Conservation (phyloP, 768 basidiomycete species). For the Gyrodon lividus region DNA sequence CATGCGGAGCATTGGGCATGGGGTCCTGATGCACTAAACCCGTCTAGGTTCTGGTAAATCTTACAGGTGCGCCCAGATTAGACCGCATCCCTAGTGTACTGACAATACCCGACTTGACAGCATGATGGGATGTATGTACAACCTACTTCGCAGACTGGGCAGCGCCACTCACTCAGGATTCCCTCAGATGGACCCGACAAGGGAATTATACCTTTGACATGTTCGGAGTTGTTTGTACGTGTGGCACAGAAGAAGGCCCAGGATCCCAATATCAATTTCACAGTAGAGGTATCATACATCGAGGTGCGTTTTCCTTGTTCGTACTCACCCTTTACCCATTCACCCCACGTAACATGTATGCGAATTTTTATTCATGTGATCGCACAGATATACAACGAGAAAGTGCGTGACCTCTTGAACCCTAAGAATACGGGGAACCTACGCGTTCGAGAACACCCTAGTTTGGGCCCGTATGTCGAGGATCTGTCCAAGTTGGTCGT, state of each 20-base stretch:
- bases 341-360: background rate
- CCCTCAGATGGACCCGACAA: constrained; percentile 88
- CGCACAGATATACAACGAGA: constrained; percentile 89
- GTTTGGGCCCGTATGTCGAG: constrained; percentile 96
- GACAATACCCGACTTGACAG: constrained; percentile 36
- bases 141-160: constrained; percentile 4
- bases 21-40: constrained; percentile 4
- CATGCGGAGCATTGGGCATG: background rate
- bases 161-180: constrained; percentile 5
- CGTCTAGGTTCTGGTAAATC: constrained; percentile 83
- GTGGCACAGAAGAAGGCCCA: constrained; percentile 60
- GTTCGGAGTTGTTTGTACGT: constrained; percentile 86
- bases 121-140: constrained; percentile 91
- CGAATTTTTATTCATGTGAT: background rate
- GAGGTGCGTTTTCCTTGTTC: constrained; percentile 52
- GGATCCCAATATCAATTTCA: constrained; percentile 74
- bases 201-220: constrained; percentile 96
- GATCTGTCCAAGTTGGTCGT: constrained; percentile 93
- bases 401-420: constrained; percentile 95
- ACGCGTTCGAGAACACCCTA: constrained; percentile 96
- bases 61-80: constrained; percentile 62
- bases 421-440: constrained; percentile 96
- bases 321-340: background rate
- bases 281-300: constrained; percentile 98
- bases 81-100: background rate